Base-by-base conservation (phyloP, 108 stramenopile species). In the Cyclotella choctawhatcheeana region DNA sequence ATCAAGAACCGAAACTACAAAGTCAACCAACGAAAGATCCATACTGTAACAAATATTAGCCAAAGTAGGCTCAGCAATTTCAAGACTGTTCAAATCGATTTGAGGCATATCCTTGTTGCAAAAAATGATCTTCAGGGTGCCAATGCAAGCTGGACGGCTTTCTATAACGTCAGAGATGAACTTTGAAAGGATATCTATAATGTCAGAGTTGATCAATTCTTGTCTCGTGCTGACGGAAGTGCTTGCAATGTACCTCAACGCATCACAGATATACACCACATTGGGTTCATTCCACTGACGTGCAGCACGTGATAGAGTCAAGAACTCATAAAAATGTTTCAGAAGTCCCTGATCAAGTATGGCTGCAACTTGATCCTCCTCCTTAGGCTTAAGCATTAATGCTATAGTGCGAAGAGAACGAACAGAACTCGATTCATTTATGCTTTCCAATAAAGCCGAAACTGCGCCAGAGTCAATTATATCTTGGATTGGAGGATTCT, bases 241-340 rank as follows among this genome's bases (percentile, higher is more conserved):
- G 3, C 4, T 26, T 4, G 14, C 53, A 16, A 54, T 54, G 2
- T 22, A 54, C 14, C 14, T 54, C 21, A 29, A 27, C 5, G 53
- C 21, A 27, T 54, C 53, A 27, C 4, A 54, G n/a, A 50, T 50
- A n/a, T 50, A n/a, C n/a, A 50, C n/a, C 4, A n/a, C 48, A 50
- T 50, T n/a, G n/a, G 4, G n/a, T 50, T 50, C 48, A 50, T n/a
- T n/a, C 16, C 8, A 50, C 16, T 8, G n/a, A n/a, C 8, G 48
- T 27, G 8, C 25, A 26, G 25, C 4, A 3, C 4, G 21, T 7
- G 14, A 27, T 4, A 26, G 25, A 14, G 25, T 27, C 25, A 54
- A 2, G 14, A 22, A 29, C 4, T 48, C n/a, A 12, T 40, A 10
- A 6, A 40, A 12, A 12, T 12, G 6, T 6, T 10, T 12, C 4